Evolutionary conservation across 73 alveolate species (phyloP).

Genomic region (Paramecium octaurelia): DNA sequence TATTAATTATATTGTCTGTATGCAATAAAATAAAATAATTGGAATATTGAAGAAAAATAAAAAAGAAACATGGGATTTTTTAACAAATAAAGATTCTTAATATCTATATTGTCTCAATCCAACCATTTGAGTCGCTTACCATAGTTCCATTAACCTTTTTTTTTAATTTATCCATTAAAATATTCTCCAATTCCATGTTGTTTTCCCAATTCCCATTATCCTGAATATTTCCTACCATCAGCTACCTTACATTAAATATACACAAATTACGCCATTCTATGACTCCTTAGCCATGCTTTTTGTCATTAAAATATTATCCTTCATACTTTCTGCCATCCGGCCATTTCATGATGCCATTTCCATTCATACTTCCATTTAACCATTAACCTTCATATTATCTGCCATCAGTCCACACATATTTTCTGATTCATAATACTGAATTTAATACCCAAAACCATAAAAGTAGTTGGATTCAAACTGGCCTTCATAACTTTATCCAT

Average conservation of each 20-base stretch:
- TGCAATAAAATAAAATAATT: not conserved
- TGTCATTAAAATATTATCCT: constrained; percentile 54
- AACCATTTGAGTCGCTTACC: constrained; percentile 19
- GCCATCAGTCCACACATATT: constrained; percentile 3
- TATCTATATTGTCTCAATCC: not conserved
- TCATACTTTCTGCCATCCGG: constrained; percentile 66
- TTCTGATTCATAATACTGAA: not conserved
- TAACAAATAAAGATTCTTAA: not conserved
- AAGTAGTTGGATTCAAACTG: not conserved
- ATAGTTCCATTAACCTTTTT: not conserved
- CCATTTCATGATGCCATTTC: constrained; percentile 61
- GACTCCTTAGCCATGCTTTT: constrained; percentile 61
- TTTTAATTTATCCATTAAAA: not conserved
- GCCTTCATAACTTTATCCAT: constrained; percentile 65
- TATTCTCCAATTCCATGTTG: constrained; percentile 23
- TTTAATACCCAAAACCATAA: not conserved
- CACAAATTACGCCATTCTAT: constrained; percentile 2
- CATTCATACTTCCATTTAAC: constrained; percentile 61
- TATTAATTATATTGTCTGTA: not conserved
- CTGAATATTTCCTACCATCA: constrained; percentile 27
- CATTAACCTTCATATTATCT: constrained; percentile 62
- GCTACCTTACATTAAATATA: constrained; percentile 37
- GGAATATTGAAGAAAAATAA: not conserved
- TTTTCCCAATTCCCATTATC: constrained; percentile 21
- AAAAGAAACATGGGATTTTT: not conserved